Percentiles rank a stretch among this genome's conserved stretches.
Conservation (phyloP, 2,329 filamentous ascomycete genomes). For the Neofusicoccum umdonicola region DNA sequence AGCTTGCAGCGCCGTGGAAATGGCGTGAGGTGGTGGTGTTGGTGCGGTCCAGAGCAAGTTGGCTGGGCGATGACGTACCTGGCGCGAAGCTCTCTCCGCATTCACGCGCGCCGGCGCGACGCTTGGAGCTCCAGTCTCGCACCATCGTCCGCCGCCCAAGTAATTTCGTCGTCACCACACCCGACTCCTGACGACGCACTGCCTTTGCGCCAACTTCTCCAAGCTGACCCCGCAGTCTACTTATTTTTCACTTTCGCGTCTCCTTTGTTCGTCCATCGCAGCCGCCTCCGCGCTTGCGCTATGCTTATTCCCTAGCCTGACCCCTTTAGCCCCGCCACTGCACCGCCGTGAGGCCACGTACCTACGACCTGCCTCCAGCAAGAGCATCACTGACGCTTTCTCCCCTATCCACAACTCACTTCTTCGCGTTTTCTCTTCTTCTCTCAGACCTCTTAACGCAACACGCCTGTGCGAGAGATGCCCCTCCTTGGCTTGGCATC, state of each 20-base stretch:
- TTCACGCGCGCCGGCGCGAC: background rate
- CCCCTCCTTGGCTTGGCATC: constrained; percentile 7
- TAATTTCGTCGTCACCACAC: background rate
- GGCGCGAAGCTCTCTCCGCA: constrained; percentile 13
- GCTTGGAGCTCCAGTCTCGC: background rate
- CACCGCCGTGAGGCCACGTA: background rate
- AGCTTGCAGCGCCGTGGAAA: background rate
- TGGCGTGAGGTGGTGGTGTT: background rate
- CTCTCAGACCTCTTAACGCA: background rate
- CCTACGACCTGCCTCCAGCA: background rate
- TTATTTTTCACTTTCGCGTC: background rate
- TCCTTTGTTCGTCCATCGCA: background rate
- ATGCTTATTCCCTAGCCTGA: background rate
- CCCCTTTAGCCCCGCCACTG: background rate
- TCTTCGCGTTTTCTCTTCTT: background rate
- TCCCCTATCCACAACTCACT: background rate
- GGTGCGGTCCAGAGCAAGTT: background rate
- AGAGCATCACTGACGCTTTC: background rate
- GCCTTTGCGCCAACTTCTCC: background rate
- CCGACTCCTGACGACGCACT: background rate
- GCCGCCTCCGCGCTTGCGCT: background rate
- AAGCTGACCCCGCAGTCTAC: background rate
- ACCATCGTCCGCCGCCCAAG: background rate
- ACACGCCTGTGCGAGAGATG: background rate
- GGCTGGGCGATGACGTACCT: background rate